Percentiles rank a stretch among this genome's conserved stretches.
These are phyloP conservation scores for Kodamaea laetipori DNA, from an alignment of 805 yeast genomes.

Conservation along the genomic window DNA sequence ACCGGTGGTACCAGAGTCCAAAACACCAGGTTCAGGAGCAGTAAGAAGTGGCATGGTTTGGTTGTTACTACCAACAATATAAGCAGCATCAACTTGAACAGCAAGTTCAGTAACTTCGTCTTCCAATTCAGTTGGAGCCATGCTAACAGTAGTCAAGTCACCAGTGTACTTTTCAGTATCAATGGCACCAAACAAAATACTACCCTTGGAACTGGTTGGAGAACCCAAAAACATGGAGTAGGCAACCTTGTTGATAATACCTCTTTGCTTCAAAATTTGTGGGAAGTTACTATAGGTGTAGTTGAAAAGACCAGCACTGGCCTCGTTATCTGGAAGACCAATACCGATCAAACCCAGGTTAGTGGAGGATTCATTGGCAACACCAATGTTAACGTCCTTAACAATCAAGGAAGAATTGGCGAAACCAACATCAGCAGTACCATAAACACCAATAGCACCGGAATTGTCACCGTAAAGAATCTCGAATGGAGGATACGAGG, in stretches of 20 bases:
- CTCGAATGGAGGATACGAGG: background rate
- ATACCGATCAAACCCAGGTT: background rate
- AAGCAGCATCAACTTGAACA: too few relatives aligned
- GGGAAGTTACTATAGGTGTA: conserved; percentile 46
- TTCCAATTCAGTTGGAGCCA: conserved; percentile 28
- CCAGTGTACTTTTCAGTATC: conserved; percentile 29
- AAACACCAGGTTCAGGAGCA: conserved; percentile 4
- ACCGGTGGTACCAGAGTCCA: conserved; percentile 24
- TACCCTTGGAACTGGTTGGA: conserved; percentile 20
- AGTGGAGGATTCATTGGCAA: background rate
- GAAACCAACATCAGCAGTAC: background rate
- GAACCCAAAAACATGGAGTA: conserved; percentile 30
- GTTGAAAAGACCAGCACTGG: background rate
- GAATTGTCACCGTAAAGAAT: background rate
- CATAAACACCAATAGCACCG: background rate
- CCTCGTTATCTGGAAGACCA: background rate
- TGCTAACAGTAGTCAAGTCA: conserved; percentile 21
- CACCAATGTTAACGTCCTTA: conserved; percentile 1
- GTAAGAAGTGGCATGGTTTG: conserved; percentile 6
- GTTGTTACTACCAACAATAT: background rate
- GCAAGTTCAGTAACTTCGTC: too few relatives aligned
- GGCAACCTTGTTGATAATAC: conserved; percentile 25
- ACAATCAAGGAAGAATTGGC: background rate
- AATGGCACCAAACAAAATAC: conserved; percentile 34
- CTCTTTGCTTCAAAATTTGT: conserved; percentile 27